Evolutionary conservation across 2,329 filamentous ascomycete genomes (phyloP).

Genomic region (Aspergillus intermedius): DNA sequence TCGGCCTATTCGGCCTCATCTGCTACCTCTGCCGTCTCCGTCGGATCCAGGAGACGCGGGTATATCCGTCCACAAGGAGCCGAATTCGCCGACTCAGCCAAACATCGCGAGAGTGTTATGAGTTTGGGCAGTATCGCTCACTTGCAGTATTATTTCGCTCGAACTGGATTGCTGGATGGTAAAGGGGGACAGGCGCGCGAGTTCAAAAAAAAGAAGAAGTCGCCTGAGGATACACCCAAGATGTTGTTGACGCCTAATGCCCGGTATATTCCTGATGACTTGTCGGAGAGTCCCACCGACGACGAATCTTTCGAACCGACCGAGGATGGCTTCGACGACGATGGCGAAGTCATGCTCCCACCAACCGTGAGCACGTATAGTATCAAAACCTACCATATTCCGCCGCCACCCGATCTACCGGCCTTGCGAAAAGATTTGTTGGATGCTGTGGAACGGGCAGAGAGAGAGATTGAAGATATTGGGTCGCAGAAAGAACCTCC

Average conservation of each 20-base stretch:
- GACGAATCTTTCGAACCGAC: slow-evolving; percentile 30
- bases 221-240: slow-evolving; percentile 33
- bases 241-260: slow-evolving; percentile 35
- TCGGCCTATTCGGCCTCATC: slow-evolving; percentile 43
- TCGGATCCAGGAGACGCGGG: slow-evolving; percentile 57
- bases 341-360: slow-evolving; percentile 76
- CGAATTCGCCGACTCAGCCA: slow-evolving; percentile 83
- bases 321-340: slow-evolving; percentile 47
- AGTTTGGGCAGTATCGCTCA: slow-evolving; percentile 94
- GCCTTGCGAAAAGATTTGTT: slow-evolving; percentile 67
- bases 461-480: slow-evolving; percentile 55
- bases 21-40: slow-evolving; percentile 35
- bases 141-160: slow-evolving; percentile 95
- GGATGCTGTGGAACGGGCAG: slow-evolving; percentile 62
- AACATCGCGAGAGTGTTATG: slow-evolving; percentile 88
- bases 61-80: slow-evolving; percentile 84
- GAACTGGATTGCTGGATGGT: slow-evolving; percentile 86
- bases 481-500: slow-evolving; percentile 25
- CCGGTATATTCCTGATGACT: slow-evolving; percentile 31
- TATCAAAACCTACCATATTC: slow-evolving; percentile 70
- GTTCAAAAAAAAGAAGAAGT: slow-evolving; percentile 48
- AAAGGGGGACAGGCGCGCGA: slow-evolving; percentile 82
- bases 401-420: slow-evolving; percentile 74
- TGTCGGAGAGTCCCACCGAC: slow-evolving; percentile 47
- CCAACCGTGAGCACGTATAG: slow-evolving; percentile 96